phyloP scores from a whole-genome alignment of 106 monocot species.

The Dendrobium chrysotoxum region DNA sequence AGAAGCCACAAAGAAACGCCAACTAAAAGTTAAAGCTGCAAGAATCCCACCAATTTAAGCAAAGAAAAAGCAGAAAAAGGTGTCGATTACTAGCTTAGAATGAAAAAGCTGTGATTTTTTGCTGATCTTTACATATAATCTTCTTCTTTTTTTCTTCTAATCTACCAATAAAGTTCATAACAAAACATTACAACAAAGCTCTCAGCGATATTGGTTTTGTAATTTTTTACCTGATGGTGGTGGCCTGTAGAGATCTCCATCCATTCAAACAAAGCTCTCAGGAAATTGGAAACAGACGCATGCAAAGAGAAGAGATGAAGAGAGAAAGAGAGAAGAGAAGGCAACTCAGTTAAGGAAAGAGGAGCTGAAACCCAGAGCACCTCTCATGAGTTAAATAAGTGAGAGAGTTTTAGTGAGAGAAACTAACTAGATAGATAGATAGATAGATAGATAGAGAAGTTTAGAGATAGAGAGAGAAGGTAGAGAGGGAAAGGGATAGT shows the following conservation, averaged over 20 bases:
- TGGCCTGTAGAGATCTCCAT: slow-evolving; percentile 34
- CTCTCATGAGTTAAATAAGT: slow-evolving; percentile 1
- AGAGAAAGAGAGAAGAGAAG: not conserved
- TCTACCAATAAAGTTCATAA: too few relatives aligned
- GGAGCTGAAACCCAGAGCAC: not conserved
- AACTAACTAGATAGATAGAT: not conserved
- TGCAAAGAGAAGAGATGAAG: not conserved
- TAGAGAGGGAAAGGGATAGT: not conserved
- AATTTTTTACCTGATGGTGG: slow-evolving; percentile 24
- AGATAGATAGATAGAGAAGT: slow-evolving; percentile 5
- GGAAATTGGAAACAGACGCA: not conserved
- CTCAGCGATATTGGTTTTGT: not conserved
- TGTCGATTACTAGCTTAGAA: too few relatives aligned
- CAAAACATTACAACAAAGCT: not conserved
- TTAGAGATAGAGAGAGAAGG: slow-evolving; percentile 3
- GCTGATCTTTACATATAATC: too few relatives aligned
- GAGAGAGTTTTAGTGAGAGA: slow-evolving; percentile 4
- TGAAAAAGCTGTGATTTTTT: too few relatives aligned
- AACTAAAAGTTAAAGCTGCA: too few relatives aligned
- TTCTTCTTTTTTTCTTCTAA: too few relatives aligned
- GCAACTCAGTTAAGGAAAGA: not conserved
- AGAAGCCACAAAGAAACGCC: too few relatives aligned
- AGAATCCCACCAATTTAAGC: not conserved
- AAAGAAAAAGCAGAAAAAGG: not conserved
- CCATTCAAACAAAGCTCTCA: slow-evolving; percentile 13